phyloP scores from a whole-genome alignment of 768 basidiomycete genomes.

The Hydnum rufescens region DNA sequence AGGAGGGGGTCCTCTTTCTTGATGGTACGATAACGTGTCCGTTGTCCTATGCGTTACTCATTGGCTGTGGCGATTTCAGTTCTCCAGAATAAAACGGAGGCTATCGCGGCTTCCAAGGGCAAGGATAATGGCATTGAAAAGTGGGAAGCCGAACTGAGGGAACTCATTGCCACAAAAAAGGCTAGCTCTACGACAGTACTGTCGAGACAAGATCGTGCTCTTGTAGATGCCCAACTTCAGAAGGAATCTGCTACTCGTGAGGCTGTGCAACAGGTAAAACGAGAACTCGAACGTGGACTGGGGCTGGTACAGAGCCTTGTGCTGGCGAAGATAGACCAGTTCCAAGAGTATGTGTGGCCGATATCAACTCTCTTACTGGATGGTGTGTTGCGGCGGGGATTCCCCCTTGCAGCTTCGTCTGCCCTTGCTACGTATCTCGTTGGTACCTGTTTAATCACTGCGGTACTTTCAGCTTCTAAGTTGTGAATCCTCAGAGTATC shows the following conservation, averaged over 20 bases:
- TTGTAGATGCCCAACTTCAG: conserved; percentile 66
- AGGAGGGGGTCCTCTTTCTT: conserved; percentile 57
- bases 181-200: conserved; percentile 26
- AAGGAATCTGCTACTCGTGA: conserved; percentile 55
- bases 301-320: conserved; percentile 48
- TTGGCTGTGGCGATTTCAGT: conserved; percentile 24
- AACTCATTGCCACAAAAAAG: conserved; percentile 68
- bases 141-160: conserved; percentile 91
- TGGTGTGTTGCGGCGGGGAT: conserved; percentile 41
- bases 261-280: conserved; percentile 34
- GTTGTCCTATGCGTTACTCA: not conserved
- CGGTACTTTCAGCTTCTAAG: not conserved
- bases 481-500: conserved; percentile 29
- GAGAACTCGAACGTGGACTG: conserved; percentile 43
- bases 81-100: conserved; percentile 38
- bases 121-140: conserved; percentile 79
- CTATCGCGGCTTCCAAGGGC: conserved; percentile 38
- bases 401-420: conserved; percentile 35
- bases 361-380: conserved; percentile 42
- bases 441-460: not conserved
- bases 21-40: conserved; percentile 35
- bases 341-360: conserved; percentile 34
- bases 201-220: conserved; percentile 67
- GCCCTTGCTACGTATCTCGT: conserved; percentile 49
- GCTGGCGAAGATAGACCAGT: conserved; percentile 27